phyloP scores from a whole-genome alignment of 2,329 filamentous ascomycete genomes.

The Beauveria rudraprayagi region DNA sequence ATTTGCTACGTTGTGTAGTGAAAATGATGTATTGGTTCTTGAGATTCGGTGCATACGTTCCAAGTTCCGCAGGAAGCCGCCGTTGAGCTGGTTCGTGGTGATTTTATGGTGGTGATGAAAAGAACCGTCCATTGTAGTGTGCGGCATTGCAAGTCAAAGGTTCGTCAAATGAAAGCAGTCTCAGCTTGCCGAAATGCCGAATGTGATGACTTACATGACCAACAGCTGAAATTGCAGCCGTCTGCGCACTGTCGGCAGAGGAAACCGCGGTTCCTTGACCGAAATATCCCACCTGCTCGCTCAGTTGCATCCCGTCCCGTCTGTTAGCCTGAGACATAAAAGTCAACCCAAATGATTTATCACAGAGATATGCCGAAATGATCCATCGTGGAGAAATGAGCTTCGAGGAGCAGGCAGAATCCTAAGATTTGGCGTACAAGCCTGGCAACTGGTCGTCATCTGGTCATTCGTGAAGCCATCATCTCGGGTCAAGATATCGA shows the following conservation, averaged over 20 bases:
- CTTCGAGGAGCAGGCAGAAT: background rate
- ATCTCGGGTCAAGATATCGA: background rate
- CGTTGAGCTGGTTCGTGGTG: no score
- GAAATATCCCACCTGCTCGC: background rate
- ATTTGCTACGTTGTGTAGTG: background rate
- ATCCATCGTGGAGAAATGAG: conserved; percentile 1
- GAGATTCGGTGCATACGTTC: no score
- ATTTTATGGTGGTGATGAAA: no score
- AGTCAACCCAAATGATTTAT: background rate
- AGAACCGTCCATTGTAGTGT: no score
- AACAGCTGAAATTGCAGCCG: background rate
- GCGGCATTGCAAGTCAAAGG: no score
- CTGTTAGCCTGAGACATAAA: background rate
- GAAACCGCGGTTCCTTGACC: background rate
- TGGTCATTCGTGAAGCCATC: conserved; percentile 3
- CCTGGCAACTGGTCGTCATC: background rate
- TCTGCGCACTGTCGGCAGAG: background rate
- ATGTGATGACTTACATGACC: background rate
- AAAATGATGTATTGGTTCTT: no score
- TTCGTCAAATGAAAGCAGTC: no score
- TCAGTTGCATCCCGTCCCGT: background rate
- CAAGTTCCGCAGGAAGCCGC: no score
- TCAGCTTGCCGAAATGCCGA: background rate
- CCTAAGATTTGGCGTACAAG: background rate
- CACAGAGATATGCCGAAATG: background rate